Percentiles rank a stretch among this genome's conserved stretches.
Evolutionary conservation across 139 green algal species (phyloP).

Genomic region (Nannochloris sp.): DNA sequence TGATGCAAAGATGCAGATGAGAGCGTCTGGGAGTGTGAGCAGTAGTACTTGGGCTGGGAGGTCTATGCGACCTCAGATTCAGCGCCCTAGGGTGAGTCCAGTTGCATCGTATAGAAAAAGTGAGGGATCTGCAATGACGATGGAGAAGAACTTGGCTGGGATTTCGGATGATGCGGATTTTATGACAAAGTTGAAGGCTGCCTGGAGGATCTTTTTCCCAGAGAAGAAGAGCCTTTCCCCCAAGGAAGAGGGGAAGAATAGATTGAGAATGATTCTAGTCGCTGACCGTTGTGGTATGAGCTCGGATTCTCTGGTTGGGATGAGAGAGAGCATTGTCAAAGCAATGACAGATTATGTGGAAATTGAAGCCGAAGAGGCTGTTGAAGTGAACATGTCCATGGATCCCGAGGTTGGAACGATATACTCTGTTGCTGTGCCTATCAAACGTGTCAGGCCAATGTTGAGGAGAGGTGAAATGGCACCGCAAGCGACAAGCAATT

Average conservation of each 20-base stretch:
- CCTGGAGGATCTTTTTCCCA: conserved; percentile 52
- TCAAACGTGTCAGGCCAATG: conserved; percentile 68
- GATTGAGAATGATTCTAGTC: conserved; percentile 72
- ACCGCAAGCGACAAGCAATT: not conserved
- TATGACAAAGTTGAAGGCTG: conserved; percentile 30
- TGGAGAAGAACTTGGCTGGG: not conserved
- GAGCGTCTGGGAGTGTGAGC: no score
- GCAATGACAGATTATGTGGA: conserved; percentile 78
- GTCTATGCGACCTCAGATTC: no score
- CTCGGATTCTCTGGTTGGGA: conserved; percentile 51
- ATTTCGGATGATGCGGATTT: conserved; percentile 14
- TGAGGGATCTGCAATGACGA: not conserved
- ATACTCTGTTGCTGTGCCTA: conserved; percentile 80
- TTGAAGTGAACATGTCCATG: conserved; percentile 68
- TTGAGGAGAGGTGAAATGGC: conserved; percentile 8
- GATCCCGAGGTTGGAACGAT: conserved; percentile 77
- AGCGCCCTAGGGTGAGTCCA: no score
- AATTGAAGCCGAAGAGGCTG: conserved; percentile 64
- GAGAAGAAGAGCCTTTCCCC: conserved; percentile 19
- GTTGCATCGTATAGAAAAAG: not conserved
- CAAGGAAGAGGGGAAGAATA: conserved; percentile 49
- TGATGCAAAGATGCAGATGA: no score
- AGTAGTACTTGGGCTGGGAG: no score
- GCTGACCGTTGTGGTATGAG: conserved; percentile 76
- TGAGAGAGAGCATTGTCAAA: conserved; percentile 68